These are phyloP conservation scores for Brassica rapa DNA, from an alignment of 345 rosid genomes.

Conservation along the genomic window DNA sequence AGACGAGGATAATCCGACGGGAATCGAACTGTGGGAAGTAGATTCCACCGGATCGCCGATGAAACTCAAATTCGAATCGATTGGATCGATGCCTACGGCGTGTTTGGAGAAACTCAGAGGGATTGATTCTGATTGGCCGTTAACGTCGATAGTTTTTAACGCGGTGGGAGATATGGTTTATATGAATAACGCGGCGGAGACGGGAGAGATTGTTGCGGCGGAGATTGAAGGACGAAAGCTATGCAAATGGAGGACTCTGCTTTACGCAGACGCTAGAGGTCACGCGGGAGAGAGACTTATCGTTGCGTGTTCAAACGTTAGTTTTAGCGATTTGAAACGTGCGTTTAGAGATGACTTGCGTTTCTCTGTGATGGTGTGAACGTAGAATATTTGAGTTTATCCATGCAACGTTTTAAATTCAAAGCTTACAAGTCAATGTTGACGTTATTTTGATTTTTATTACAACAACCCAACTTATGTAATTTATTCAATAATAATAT, in stretches of 20 bases:
- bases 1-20: slow-evolving; percentile 32
- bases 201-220: slow-evolving; percentile 46
- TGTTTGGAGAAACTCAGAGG: slow-evolving; percentile 48
- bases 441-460: neutral
- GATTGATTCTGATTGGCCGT: slow-evolving; percentile 10
- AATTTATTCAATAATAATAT: too few relatives aligned
- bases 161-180: slow-evolving; percentile 46
- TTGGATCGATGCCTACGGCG: slow-evolving; percentile 56
- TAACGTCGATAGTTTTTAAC: slow-evolving; percentile 42
- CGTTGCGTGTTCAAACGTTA: slow-evolving; percentile 51
- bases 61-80: slow-evolving; percentile 36
- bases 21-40: slow-evolving; percentile 58
- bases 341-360: slow-evolving; percentile 40
- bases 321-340: slow-evolving; percentile 49
- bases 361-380: slow-evolving; percentile 12
- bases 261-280: slow-evolving; percentile 30
- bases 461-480: neutral
- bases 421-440: neutral
- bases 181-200: slow-evolving; percentile 29
- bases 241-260: slow-evolving; percentile 49
- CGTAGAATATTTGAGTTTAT: neutral
- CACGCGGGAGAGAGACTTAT: slow-evolving; percentile 35
- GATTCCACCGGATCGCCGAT: slow-evolving; percentile 30
- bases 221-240: slow-evolving; percentile 45
- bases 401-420: neutral